Conservation (phyloP, 2,329 filamentous ascomycete genomes). For the Phaeosphaeriaceae sp. region DNA sequence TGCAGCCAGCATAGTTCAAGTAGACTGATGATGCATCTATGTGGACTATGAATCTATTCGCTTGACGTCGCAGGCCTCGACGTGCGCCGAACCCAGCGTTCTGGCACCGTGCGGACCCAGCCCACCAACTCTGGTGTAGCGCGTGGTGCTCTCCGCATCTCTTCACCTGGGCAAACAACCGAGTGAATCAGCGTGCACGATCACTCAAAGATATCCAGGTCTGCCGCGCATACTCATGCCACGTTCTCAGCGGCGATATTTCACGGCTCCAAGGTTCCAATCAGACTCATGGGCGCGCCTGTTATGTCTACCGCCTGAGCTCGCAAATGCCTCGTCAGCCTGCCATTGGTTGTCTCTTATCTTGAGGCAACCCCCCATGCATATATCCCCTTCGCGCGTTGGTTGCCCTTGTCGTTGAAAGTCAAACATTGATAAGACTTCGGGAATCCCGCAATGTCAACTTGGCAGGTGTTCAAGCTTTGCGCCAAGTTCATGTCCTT, state of each 20-base stretch:
- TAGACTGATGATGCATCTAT: neutral
- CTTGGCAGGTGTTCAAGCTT: slow-evolving; percentile 17
- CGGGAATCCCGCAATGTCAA: slow-evolving; percentile 1
- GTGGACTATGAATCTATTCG: neutral
- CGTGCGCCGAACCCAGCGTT: slow-evolving; percentile 1
- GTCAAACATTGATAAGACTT: slow-evolving; percentile 10
- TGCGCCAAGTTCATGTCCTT: slow-evolving; percentile 12
- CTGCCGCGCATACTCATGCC: neutral
- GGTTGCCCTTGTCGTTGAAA: slow-evolving; percentile 2
- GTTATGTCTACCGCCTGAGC: neutral
- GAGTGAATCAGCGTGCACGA: slow-evolving; percentile 5
- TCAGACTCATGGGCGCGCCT: slow-evolving; percentile 1
- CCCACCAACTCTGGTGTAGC: slow-evolving; percentile 5
- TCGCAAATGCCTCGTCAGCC: neutral
- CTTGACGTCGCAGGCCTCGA: slow-evolving; percentile 1
- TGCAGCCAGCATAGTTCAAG: neutral
- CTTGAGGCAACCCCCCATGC: slow-evolving; percentile 4
- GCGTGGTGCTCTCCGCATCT: slow-evolving; percentile 3
- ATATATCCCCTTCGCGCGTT: neutral
- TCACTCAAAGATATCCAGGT: neutral
- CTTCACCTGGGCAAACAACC: slow-evolving; percentile 2
- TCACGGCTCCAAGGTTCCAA: neutral
- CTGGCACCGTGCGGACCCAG: slow-evolving; percentile 2
- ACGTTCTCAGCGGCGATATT: neutral
- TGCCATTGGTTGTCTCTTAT: slow-evolving; percentile 11